phyloP scores from a whole-genome alignment of 768 basidiomycete species.

The Podaxis sp. region DNA sequence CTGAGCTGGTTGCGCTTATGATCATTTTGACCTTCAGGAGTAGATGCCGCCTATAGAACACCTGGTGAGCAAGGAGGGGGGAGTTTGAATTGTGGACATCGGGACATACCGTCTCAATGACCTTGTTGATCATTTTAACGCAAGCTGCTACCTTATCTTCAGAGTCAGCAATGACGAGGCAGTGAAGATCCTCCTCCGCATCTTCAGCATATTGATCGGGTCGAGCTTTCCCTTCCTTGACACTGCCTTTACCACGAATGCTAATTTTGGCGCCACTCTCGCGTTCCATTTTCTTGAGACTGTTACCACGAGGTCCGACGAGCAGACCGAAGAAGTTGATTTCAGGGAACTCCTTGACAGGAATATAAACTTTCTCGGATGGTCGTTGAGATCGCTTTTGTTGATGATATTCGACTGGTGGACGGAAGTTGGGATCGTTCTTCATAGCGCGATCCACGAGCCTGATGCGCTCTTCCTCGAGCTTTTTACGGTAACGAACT shows the following conservation, averaged over 20 bases:
- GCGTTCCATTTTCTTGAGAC: constrained; percentile 99
- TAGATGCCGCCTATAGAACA: constrained; percentile 83
- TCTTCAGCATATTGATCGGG: constrained; percentile 95
- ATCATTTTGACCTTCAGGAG: constrained; percentile 98
- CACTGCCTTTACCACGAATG: constrained; percentile 96
- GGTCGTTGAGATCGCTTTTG: constrained; percentile 92
- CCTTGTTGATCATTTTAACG: constrained; percentile 94
- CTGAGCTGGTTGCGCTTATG: constrained; percentile 99
- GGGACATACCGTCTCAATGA: constrained; percentile 92
- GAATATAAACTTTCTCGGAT: constrained; percentile 98
- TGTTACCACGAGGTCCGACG: constrained; percentile 97
- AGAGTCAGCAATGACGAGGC: constrained; percentile 90
- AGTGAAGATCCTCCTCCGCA: constrained; percentile 98
- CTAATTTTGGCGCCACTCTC: constrained; percentile 98
- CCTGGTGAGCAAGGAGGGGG: constrained; percentile 3
- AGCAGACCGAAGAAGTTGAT: constrained; percentile 99
- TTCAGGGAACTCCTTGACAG: constrained; percentile 99
- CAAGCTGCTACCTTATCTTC: constrained; percentile 91
- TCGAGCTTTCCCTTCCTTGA: constrained; percentile 97
- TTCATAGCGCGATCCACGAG: constrained; percentile 97
- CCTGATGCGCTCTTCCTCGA: constrained; percentile 88
- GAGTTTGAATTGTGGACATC: background rate
- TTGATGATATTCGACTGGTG: constrained; percentile 95
- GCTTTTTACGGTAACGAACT: constrained; percentile 95
- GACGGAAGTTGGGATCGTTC: constrained; percentile 96